These are phyloP conservation scores for Auxenochlorella pyrenoidosa DNA, from an alignment of 139 green algal species.

Conservation along the genomic window DNA sequence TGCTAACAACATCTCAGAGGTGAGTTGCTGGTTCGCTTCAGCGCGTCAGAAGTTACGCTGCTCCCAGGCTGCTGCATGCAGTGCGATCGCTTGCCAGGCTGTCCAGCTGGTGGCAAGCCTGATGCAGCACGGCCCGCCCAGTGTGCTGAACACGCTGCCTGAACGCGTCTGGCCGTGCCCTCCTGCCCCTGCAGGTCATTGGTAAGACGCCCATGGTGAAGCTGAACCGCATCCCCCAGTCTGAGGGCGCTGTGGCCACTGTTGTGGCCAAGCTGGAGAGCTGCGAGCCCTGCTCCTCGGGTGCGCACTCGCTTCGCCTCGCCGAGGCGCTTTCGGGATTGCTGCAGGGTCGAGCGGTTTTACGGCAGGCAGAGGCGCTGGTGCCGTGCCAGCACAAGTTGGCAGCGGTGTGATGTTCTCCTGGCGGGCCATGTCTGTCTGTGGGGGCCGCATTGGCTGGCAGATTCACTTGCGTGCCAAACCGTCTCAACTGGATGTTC, in stretches of 20 bases:
- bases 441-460: too few species aligned
- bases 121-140: too few species aligned
- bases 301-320: too few species aligned
- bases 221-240: constrained; percentile 71
- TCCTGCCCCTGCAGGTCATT: neutral
- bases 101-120: too few species aligned
- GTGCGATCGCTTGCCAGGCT: neutral
- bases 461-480: too few species aligned
- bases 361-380: too few species aligned
- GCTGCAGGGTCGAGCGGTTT: neutral
- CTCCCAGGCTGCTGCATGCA: neutral
- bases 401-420: too few species aligned
- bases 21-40: neutral
- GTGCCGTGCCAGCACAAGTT: too few species aligned
- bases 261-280: constrained; percentile 51
- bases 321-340: neutral
- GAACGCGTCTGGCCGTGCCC: neutral
- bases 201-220: constrained; percentile 97
- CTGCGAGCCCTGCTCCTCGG: constrained; percentile 42
- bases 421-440: too few species aligned
- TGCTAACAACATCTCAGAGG: neutral
- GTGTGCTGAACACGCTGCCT: too few species aligned
- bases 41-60: neutral
- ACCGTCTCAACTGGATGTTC: too few species aligned
- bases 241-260: constrained; percentile 26